Evolutionary conservation across 352 stramenopile species (phyloP).

Genomic region (Globisporangium echinulatum): DNA sequence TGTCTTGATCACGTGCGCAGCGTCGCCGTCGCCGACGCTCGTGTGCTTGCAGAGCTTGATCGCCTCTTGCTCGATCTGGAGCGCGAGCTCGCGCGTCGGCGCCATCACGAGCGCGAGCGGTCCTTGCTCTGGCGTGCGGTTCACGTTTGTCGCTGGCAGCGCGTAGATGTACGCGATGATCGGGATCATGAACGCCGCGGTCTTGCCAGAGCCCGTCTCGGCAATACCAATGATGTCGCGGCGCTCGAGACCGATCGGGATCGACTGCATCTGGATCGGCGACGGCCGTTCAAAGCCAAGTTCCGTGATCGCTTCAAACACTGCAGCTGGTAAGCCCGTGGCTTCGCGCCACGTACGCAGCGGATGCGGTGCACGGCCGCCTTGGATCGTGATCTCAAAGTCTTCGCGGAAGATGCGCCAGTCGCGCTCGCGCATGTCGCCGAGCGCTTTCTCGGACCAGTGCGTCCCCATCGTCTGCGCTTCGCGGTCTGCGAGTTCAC

Average conservation of each 20-base stretch:
- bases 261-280: constrained; percentile 97
- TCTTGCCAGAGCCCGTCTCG: constrained; percentile 98
- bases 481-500: constrained; percentile 62
- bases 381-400: constrained; percentile 96
- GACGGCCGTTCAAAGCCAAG: constrained; percentile 95
- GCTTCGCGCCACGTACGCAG: constrained; percentile 91
- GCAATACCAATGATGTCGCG: constrained; percentile 99
- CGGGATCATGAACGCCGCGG: constrained; percentile 96
- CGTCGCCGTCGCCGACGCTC: constrained; percentile 48
- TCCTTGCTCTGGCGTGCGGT: constrained; percentile 89
- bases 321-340: constrained; percentile 37
- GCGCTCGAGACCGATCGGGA: constrained; percentile 94
- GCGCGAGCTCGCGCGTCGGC: constrained; percentile 96
- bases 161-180: constrained; percentile 95
- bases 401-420: constrained; percentile 99
- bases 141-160: constrained; percentile 80
- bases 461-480: constrained; percentile 78
- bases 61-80: constrained; percentile 97
- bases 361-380: constrained; percentile 86
- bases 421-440: constrained; percentile 95
- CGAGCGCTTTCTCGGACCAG: constrained; percentile 92
- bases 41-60: constrained; percentile 90
- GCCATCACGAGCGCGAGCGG: constrained; percentile 97
- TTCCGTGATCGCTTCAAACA: constrained; percentile 88
- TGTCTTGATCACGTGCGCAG: constrained; percentile 69